phyloP scores from a whole-genome alignment of 768 basidiomycete genomes.

The Termitomyces sp. region DNA sequence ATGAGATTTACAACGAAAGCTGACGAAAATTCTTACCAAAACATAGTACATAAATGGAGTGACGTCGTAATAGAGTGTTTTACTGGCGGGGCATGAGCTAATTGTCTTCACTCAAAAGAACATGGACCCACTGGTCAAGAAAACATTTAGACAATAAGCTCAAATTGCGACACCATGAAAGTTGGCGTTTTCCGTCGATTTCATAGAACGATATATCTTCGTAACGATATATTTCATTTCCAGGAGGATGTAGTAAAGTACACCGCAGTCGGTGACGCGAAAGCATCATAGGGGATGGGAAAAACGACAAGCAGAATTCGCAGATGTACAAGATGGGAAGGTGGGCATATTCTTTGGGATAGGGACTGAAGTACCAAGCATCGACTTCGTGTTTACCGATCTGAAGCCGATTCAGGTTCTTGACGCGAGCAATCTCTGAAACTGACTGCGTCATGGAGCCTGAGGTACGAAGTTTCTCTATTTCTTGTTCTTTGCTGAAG shows the following conservation, averaged over 20 bases:
- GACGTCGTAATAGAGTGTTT: conserved; percentile 99
- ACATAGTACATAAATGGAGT: conserved; percentile 99
- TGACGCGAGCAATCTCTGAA: conserved; percentile 95
- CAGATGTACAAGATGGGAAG: conserved; percentile 94
- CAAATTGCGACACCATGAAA: conserved; percentile 95
- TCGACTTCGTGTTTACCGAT: conserved; percentile 97
- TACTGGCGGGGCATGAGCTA: conserved; percentile 44
- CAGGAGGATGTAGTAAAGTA: conserved; percentile 89
- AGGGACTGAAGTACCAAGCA: conserved; percentile 99
- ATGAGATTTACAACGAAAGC: conserved; percentile 6
- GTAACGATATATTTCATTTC: conserved; percentile 98
- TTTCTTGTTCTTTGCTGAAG: conserved; percentile 98
- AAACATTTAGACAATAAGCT: conserved; percentile 97
- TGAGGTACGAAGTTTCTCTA: conserved; percentile 95
- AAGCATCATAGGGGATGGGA: conserved; percentile 86
- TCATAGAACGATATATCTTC: conserved; percentile 98
- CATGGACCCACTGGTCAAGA: conserved; percentile 80
- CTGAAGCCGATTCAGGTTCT: conserved; percentile 94
- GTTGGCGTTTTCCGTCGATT: conserved; percentile 93
- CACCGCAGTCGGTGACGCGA: conserved; percentile 89
- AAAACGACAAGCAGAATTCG: conserved; percentile 96
- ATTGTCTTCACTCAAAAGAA: conserved; percentile 8
- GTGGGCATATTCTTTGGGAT: conserved; percentile 97
- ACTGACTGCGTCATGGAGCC: conserved; percentile 99
- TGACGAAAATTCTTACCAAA: conserved; percentile 57